These are phyloP conservation scores for Colletotrichum agaves DNA, from an alignment of 2,329 filamentous ascomycete genomes.

Conservation along the genomic window DNA sequence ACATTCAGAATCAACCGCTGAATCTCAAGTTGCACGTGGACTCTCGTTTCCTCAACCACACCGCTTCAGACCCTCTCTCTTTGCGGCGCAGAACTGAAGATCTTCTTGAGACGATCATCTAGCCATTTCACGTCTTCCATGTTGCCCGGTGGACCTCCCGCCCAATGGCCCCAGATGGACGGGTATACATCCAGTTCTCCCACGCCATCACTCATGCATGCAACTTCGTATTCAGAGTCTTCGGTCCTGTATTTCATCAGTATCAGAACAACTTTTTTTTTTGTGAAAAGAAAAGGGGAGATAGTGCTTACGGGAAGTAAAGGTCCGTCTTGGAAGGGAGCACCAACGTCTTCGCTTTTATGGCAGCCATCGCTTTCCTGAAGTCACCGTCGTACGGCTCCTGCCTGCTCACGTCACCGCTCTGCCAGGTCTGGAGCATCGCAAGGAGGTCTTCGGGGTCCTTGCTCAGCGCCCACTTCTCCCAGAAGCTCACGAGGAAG, in stretches of 20 bases:
- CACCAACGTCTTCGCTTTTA: slow-evolving; percentile 78
- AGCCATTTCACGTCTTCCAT: slow-evolving; percentile 78
- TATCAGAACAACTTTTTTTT: too few relatives aligned
- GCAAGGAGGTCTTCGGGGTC: slow-evolving; percentile 80
- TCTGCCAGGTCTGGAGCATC: slow-evolving; percentile 85
- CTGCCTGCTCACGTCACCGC: slow-evolving; percentile 75
- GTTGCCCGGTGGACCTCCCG: slow-evolving; percentile 76
- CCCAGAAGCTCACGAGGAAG: slow-evolving; percentile 82
- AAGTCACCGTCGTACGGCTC: slow-evolving; percentile 76
- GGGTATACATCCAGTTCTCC: slow-evolving; percentile 51
- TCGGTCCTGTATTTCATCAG: slow-evolving; percentile 59
- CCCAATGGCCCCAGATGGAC: slow-evolving; percentile 59
- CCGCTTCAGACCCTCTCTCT: neutral
- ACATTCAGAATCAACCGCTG: too few relatives aligned
- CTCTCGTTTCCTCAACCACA: too few relatives aligned
- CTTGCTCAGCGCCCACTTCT: slow-evolving; percentile 77
- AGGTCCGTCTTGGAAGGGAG: slow-evolving; percentile 79
- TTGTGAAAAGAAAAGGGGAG: too few relatives aligned
- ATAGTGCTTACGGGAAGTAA: slow-evolving; percentile 70
- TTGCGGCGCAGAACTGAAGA: slow-evolving; percentile 45
- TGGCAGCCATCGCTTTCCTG: slow-evolving; percentile 71
- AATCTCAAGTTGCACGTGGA: too few relatives aligned
- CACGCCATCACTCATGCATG: slow-evolving; percentile 50
- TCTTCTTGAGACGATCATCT: slow-evolving; percentile 67
- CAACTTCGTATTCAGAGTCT: slow-evolving; percentile 80